phyloP scores from a whole-genome alignment of 2,329 filamentous ascomycete genomes.

The Aaosphaeria pasadenensis region DNA sequence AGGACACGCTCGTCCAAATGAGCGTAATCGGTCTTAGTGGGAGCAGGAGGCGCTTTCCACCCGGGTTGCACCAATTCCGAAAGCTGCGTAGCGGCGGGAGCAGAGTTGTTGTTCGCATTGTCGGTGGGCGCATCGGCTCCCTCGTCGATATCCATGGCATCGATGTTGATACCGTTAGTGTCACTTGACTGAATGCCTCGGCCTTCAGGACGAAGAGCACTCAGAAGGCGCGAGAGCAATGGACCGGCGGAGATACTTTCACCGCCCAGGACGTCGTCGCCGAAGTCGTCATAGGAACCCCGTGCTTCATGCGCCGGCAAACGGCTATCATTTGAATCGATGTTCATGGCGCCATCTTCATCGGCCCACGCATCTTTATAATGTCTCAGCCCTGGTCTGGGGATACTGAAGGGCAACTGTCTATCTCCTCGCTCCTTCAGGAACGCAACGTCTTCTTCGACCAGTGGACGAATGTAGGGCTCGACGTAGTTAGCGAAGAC shows the following conservation, averaged over 20 bases:
- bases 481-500: constrained; percentile 94
- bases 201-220: constrained; percentile 75
- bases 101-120: constrained; percentile 32
- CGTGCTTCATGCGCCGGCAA: constrained; percentile 77
- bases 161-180: constrained; percentile 52
- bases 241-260: constrained; percentile 88
- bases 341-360: constrained; percentile 77
- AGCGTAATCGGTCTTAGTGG: constrained; percentile 73
- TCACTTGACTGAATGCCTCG: constrained; percentile 58
- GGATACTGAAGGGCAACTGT: constrained; percentile 78
- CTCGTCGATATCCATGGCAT: constrained; percentile 46
- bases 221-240: constrained; percentile 75
- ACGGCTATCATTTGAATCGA: constrained; percentile 67
- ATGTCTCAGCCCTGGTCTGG: constrained; percentile 76
- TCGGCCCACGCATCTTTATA: constrained; percentile 93
- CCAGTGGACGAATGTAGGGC: constrained; percentile 83
- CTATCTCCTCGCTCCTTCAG: constrained; percentile 85
- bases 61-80: constrained; percentile 70
- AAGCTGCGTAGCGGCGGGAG: constrained; percentile 74
- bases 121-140: constrained; percentile 32
- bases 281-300: constrained; percentile 81
- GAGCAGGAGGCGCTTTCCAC: constrained; percentile 73
- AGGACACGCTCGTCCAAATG: constrained; percentile 89
- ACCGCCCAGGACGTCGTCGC: constrained; percentile 81
- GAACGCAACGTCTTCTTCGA: constrained; percentile 92